phyloP scores from a whole-genome alignment of 768 basidiomycete species.

The Lepiota venenata region DNA sequence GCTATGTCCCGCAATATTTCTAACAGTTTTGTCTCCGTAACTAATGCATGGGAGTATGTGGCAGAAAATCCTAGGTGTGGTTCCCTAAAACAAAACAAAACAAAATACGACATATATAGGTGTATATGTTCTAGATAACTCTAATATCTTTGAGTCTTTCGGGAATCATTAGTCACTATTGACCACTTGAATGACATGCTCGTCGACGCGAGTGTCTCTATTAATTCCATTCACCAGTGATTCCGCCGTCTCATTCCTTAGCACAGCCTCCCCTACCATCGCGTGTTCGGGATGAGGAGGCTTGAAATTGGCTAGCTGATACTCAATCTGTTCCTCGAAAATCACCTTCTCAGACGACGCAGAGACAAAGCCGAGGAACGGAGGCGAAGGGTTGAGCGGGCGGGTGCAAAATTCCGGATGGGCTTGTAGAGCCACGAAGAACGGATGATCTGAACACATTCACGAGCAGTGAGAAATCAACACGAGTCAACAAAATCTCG shows the following conservation, averaged over 20 bases:
- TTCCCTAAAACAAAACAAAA: too few relatives aligned
- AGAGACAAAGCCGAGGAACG: conserved; percentile 94
- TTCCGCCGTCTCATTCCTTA: conserved; percentile 33
- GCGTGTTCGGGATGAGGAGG: conserved; percentile 75
- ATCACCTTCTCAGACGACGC: conserved; percentile 55
- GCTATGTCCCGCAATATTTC: too few relatives aligned
- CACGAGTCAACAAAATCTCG: neutral
- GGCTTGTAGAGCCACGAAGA: conserved; percentile 91
- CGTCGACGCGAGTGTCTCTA: neutral
- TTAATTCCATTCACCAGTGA: conserved; percentile 4
- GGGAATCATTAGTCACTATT: conserved; percentile 2
- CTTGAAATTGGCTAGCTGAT: conserved; percentile 57
- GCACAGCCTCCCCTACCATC: conserved; percentile 66
- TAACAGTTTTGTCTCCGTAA: too few relatives aligned
- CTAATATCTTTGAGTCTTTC: neutral
- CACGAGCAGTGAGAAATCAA: neutral
- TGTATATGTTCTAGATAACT: neutral
- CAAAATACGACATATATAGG: too few relatives aligned
- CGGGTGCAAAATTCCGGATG: conserved; percentile 99
- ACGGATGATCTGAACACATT: conserved; percentile 75
- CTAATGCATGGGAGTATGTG: too few relatives aligned
- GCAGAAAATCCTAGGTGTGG: too few relatives aligned
- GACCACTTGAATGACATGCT: conserved; percentile 10
- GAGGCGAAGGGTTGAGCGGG: conserved; percentile 94
- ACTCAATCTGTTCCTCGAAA: conserved; percentile 67